Percentiles rank a stretch among this genome's conserved stretches.
Evolutionary conservation across 306 rosid species (phyloP).

Genomic region (Lathyrus oleraceus): DNA sequence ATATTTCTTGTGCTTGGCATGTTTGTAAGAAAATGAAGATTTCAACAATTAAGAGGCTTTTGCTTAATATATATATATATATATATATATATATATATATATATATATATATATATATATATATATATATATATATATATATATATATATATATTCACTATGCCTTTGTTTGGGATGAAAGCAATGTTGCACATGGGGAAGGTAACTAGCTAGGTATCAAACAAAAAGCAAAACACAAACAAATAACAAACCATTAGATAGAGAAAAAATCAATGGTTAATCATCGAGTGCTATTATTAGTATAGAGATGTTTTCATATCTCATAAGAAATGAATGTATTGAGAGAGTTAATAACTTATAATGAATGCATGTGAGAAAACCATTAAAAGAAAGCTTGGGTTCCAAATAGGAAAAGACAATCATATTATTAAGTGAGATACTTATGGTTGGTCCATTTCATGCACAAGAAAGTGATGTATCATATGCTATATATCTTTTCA

Average conservation of each 20-base stretch:
- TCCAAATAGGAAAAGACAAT: slow-evolving; percentile 43
- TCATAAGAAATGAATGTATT: neutral
- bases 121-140: too few relatives aligned
- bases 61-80: neutral
- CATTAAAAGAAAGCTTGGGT: slow-evolving; percentile 15
- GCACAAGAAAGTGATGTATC: slow-evolving; percentile 51
- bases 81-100: too few relatives aligned
- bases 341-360: neutral
- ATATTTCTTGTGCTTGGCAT: slow-evolving; percentile 57
- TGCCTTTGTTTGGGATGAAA: slow-evolving; percentile 36
- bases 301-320: neutral
- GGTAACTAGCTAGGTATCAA: slow-evolving; percentile 23
- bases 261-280: slow-evolving; percentile 14
- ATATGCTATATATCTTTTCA: slow-evolving; percentile 13
- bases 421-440: neutral
- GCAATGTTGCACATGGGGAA: slow-evolving; percentile 49
- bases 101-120: too few relatives aligned
- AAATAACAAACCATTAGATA: slow-evolving; percentile 8
- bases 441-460: slow-evolving; percentile 42
- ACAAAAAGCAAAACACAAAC: slow-evolving; percentile 32
- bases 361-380: neutral
- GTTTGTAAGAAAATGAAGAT: slow-evolving; percentile 12
- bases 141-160: too few relatives aligned
- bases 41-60: neutral
- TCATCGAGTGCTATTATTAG: neutral